phyloP scores from a whole-genome alignment of 176 grass and related monocot species.

The barley (Hordeum vulgare) region MorexV3_pseudomolecules_assembly NC_058518.1:306781205-306781704 shows the following conservation, averaged over 20 bases:
- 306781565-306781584: neutral
- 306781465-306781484: neutral
- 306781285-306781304: neutral
- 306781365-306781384: neutral
- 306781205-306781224: neutral
- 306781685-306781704: neutral
- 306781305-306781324: slow-evolving; percentile 4
- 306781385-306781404: neutral
- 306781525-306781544: neutral
- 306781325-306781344: neutral
- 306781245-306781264: neutral
- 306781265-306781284: neutral
- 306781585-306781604: neutral
- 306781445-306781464: no score
- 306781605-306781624: neutral
- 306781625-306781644: neutral
- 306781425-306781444: neutral
- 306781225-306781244: neutral
- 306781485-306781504: neutral
- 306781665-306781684: neutral
- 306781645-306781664: neutral
- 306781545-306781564: neutral
- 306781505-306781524: neutral
- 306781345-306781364: neutral
- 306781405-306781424: slow-evolving; percentile 1